Evolutionary conservation across 2,329 filamentous ascomycete species (phyloP).

Genomic region (Aureobasidium mangrovei): DNA sequence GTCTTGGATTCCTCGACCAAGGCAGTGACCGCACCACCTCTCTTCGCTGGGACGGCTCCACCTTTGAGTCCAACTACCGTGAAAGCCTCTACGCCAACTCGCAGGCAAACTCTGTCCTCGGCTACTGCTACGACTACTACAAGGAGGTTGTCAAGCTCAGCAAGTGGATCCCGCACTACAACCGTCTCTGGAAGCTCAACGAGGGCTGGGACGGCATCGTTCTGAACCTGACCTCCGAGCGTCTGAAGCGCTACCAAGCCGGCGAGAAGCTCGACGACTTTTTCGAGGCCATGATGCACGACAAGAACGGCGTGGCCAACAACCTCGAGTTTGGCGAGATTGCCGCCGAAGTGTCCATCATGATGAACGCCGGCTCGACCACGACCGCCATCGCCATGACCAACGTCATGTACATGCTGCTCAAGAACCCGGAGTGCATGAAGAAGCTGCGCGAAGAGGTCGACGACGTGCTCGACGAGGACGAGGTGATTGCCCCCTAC

Average conservation of each 20-base stretch:
- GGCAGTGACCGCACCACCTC: constrained; percentile 26
- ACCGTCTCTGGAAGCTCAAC: constrained; percentile 32
- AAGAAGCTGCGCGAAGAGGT: constrained; percentile 38
- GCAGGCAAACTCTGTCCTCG: constrained; percentile 41
- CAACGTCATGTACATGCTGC: constrained; percentile 45
- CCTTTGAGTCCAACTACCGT: constrained; percentile 40
- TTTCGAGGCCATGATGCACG: constrained; percentile 48
- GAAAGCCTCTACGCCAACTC: constrained; percentile 44
- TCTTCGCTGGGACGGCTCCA: constrained; percentile 29
- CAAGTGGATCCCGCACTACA: constrained; percentile 40
- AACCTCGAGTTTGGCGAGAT: constrained; percentile 51
- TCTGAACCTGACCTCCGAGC: constrained; percentile 36
- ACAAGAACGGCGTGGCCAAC: constrained; percentile 36
- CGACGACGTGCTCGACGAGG: constrained; percentile 35
- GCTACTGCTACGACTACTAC: constrained; percentile 47
- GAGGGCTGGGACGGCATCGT: constrained; percentile 40
- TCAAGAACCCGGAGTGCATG: constrained; percentile 38
- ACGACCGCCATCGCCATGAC: constrained; percentile 47
- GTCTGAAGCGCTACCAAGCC: constrained; percentile 37
- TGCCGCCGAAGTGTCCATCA: constrained; percentile 46
- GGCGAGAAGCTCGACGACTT: constrained; percentile 53
- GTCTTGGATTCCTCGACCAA: constrained; percentile 30
- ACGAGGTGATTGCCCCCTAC: constrained; percentile 40
- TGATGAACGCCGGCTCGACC: constrained; percentile 43
- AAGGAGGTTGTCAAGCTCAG: constrained; percentile 39